Conservation (phyloP, 148 eudicot genomes). For the Chenopodium berlandieri region DNA sequence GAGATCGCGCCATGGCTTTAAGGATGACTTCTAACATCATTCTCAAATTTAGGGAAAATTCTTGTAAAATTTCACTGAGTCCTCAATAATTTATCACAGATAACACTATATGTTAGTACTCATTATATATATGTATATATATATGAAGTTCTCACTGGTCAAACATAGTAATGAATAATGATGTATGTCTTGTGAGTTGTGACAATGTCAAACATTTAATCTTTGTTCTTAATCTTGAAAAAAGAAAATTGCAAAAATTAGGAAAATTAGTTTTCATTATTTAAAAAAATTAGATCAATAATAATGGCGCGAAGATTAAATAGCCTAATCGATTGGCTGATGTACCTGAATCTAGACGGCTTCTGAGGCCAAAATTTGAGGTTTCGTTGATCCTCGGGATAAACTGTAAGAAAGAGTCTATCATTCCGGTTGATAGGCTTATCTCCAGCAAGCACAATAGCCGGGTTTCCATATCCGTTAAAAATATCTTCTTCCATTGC, state of each 20-base stretch:
- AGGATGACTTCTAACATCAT: slow-evolving; percentile 30
- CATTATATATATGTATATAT: too few relatives aligned
- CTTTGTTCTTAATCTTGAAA: too few relatives aligned
- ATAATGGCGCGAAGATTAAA: too few relatives aligned
- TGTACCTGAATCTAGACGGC: slow-evolving; percentile 20
- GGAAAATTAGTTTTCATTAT: too few relatives aligned
- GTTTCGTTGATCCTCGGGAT: slow-evolving; percentile 33
- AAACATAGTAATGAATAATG: too few relatives aligned
- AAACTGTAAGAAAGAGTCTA: slow-evolving; percentile 22
- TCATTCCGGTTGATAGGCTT: slow-evolving; percentile 31
- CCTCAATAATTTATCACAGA: not conserved
- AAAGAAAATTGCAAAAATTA: too few relatives aligned
- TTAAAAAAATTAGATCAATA: too few relatives aligned
- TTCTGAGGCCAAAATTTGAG: slow-evolving; percentile 36
- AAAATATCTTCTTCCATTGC: slow-evolving; percentile 23
- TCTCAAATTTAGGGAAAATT: slow-evolving; percentile 24
- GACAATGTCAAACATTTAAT: too few relatives aligned
- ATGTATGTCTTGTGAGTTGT: too few relatives aligned
- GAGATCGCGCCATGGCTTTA: slow-evolving; percentile 37
- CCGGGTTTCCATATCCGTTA: slow-evolving; percentile 51
- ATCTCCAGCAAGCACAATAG: slow-evolving; percentile 17
- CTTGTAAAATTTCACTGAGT: slow-evolving; percentile 33
- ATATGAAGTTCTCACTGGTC: too few relatives aligned
- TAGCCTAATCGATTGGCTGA: too few relatives aligned
- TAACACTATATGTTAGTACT: not conserved